phyloP scores from a whole-genome alignment of 164 flowering plant species.

The Piper betle region DNA sequence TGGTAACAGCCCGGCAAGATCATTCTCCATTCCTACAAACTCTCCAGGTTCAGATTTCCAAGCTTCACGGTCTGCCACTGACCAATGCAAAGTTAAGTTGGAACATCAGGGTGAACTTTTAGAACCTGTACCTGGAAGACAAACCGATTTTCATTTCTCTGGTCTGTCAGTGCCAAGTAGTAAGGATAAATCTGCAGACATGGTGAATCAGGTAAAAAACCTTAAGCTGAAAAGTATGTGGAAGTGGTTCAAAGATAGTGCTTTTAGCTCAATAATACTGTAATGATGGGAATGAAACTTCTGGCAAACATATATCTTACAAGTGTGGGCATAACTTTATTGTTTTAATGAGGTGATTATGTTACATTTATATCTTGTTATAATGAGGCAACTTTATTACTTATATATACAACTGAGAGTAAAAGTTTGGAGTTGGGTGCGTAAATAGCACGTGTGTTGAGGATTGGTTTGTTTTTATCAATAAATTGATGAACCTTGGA shows the following conservation, averaged over 20 bases:
- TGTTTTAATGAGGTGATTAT: too few species aligned
- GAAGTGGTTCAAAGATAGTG: neutral
- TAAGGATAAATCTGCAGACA: constrained; percentile 10
- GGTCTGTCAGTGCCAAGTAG: constrained; percentile 10
- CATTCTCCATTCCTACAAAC: constrained; percentile 18
- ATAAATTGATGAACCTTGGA: too few species aligned
- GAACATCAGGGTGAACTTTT: constrained; percentile 15
- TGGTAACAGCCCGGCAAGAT: constrained; percentile 36
- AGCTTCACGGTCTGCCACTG: constrained; percentile 14
- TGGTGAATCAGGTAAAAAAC: constrained; percentile 12
- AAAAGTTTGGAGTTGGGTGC: too few species aligned
- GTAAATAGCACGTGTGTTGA: too few species aligned
- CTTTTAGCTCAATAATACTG: too few species aligned
- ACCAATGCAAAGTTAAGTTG: constrained; percentile 15
- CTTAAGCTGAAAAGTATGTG: constrained; percentile 5
- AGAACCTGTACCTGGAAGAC: constrained; percentile 11
- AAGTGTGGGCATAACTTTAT: too few species aligned
- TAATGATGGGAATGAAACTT: too few species aligned
- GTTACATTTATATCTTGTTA: too few species aligned
- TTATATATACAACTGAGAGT: too few species aligned
- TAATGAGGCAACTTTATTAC: too few species aligned
- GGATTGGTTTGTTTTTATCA: too few species aligned
- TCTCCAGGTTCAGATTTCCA: constrained; percentile 28
- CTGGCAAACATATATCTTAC: too few species aligned
- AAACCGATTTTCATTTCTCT: constrained; percentile 8